A percentile compares a stretch with the other conserved stretches of the same genome.
phyloP scores from a whole-genome alignment of 106 monocot genomes.

The Acorus gramineus region DNA sequence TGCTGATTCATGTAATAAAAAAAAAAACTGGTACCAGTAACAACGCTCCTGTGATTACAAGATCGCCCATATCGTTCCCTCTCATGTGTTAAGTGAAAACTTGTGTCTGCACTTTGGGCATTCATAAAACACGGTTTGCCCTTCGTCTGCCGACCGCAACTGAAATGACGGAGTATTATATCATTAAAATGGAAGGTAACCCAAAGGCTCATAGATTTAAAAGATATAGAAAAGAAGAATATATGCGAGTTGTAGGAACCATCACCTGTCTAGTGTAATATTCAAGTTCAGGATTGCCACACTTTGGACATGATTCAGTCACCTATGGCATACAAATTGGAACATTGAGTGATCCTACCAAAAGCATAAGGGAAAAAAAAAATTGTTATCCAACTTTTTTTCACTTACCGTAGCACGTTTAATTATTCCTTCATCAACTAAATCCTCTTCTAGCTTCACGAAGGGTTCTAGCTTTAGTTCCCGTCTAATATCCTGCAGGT shows the following conservation, averaged over 20 bases:
- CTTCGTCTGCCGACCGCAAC: constrained; percentile 88
- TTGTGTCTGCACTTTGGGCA: constrained; percentile 53
- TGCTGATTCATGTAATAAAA: too few species aligned
- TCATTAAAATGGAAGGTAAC: neutral
- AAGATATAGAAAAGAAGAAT: neutral
- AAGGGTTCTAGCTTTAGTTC: constrained; percentile 64
- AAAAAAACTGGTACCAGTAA: too few species aligned
- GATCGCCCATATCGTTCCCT: too few species aligned
- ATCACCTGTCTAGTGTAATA: constrained; percentile 71
- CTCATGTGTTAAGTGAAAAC: constrained; percentile 39
- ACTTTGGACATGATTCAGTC: constrained; percentile 51
- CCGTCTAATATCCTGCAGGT: constrained; percentile 69
- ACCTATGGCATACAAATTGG: constrained; percentile 18
- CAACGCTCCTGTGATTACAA: too few species aligned
- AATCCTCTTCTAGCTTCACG: constrained; percentile 27
- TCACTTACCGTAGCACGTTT: constrained; percentile 56
- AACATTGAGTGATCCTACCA: neutral
- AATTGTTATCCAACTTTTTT: neutral
- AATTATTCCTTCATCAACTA: constrained; percentile 26
- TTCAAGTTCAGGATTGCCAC: constrained; percentile 50
- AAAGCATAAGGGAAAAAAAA: neutral
- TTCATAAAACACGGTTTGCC: constrained; percentile 66
- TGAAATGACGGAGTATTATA: constrained; percentile 9
- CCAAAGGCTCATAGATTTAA: too few species aligned
- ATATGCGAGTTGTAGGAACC: neutral